These are phyloP conservation scores for Saccharomyces mikatae DNA, from an alignment of 805 yeast genomes.

Conservation along the genomic window DNA sequence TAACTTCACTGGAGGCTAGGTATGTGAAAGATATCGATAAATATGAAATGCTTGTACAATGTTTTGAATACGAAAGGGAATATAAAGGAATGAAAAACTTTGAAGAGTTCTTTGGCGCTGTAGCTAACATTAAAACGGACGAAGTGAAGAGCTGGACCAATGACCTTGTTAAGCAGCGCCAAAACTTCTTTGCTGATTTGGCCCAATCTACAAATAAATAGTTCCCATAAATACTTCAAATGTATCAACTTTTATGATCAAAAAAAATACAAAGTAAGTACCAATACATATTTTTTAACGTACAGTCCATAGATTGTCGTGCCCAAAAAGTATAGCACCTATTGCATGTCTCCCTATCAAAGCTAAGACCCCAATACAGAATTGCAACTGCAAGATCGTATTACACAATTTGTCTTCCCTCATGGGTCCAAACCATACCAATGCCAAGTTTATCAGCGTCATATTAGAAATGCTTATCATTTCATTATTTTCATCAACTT, in stretches of 20 bases:
- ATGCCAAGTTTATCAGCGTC: conserved; percentile 75
- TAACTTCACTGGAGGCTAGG: conserved; percentile 71
- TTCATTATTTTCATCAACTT: conserved; percentile 29
- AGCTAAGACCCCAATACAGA: conserved; percentile 56
- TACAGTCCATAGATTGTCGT: conserved; percentile 58
- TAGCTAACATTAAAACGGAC: conserved; percentile 53
- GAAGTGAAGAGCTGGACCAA: conserved; percentile 67
- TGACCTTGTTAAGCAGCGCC: conserved; percentile 43
- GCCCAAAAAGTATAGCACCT: conserved; percentile 82
- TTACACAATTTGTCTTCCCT: conserved; percentile 72
- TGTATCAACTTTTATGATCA: not conserved
- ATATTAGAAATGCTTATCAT: conserved; percentile 57
- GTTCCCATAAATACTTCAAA: not conserved
- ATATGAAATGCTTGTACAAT: conserved; percentile 75
- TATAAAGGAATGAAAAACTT: conserved; percentile 51
- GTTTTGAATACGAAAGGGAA: conserved; percentile 73
- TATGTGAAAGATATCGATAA: conserved; percentile 93
- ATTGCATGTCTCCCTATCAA: conserved; percentile 69
- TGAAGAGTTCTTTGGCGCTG: conserved; percentile 60
- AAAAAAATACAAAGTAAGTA: not conserved
- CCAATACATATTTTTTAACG: not conserved
- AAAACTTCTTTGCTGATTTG: conserved; percentile 7
- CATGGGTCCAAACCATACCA: conserved; percentile 86
- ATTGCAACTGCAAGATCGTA: conserved; percentile 53
- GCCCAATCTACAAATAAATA: conserved; percentile 2